These are phyloP conservation scores for Trametes sanguinea DNA, from an alignment of 768 basidiomycete species.

Conservation along the genomic window DNA sequence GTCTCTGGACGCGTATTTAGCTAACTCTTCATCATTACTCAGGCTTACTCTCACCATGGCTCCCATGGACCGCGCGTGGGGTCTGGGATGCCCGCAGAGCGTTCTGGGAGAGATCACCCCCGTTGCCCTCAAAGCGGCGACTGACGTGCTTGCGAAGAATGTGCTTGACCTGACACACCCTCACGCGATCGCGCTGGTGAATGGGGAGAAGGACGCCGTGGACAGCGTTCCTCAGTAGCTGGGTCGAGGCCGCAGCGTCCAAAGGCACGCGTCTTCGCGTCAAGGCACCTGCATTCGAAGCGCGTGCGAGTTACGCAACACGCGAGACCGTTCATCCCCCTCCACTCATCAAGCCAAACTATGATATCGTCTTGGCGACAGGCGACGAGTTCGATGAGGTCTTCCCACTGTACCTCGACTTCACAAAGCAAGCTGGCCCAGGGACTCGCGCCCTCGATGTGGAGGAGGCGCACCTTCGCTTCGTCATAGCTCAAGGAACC, in stretches of 20 bases:
- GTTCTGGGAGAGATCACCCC: background rate
- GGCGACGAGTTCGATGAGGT: background rate
- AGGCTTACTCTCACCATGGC: background rate
- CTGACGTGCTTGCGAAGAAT: background rate
- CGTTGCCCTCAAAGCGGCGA: background rate
- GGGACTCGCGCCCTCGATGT: background rate
- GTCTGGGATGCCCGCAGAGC: background rate
- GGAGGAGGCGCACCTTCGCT: background rate
- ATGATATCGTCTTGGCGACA: background rate
- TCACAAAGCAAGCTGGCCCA: background rate
- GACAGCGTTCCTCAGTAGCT: background rate
- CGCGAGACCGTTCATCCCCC: background rate
- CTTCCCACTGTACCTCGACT: background rate
- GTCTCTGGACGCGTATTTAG: too few relatives aligned
- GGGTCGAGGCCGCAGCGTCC: background rate
- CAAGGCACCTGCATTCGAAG: background rate
- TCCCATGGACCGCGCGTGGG: background rate
- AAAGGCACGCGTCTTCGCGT: background rate
- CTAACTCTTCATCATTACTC: too few relatives aligned
- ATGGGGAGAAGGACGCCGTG: background rate
- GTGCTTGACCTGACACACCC: background rate
- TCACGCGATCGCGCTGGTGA: background rate
- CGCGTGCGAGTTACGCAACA: slow-evolving; percentile 7
- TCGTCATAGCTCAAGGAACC: background rate
- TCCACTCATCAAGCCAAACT: background rate